These are phyloP conservation scores for Aphanomyces astaci DNA, from an alignment of 352 stramenopile species.

Conservation along the genomic window DNA sequence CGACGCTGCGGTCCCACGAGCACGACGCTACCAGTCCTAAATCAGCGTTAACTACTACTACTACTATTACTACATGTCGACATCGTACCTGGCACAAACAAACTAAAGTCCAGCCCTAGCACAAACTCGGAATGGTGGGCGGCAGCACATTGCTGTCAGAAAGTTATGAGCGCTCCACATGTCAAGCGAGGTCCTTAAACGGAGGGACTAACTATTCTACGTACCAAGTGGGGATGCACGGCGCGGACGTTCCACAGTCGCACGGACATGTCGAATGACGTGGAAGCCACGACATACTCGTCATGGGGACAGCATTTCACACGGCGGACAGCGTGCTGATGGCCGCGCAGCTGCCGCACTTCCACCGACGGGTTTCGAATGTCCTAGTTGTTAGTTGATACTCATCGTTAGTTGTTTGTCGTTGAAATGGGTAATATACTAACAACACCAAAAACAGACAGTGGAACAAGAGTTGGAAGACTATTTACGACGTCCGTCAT, in stretches of 20 bases:
- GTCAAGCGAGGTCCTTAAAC: not conserved
- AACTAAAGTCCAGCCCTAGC: conserved; percentile 76
- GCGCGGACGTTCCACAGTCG: conserved; percentile 82
- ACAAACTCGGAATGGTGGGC: conserved; percentile 84
- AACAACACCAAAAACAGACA: too few relatives aligned
- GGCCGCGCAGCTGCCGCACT: conserved; percentile 60
- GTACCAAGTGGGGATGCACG: conserved; percentile 37
- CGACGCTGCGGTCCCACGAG: conserved; percentile 72
- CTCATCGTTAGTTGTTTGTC: too few relatives aligned
- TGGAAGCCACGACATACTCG: conserved; percentile 65
- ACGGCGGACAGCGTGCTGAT: conserved; percentile 74
- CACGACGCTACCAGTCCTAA: conserved; percentile 67
- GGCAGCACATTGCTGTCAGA: conserved; percentile 56
- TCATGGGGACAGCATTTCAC: conserved; percentile 84
- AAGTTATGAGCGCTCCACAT: not conserved
- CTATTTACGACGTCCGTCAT: too few relatives aligned
- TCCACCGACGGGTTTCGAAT: conserved; percentile 61
- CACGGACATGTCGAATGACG: conserved; percentile 88
- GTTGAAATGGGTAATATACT: too few relatives aligned
- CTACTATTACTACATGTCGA: too few relatives aligned
- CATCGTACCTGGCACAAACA: conserved; percentile 45
- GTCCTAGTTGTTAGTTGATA: too few relatives aligned
- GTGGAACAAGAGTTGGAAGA: too few relatives aligned
- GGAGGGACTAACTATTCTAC: not conserved
- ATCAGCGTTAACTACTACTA: too few relatives aligned